These are phyloP conservation scores for Scutellaria minor DNA, from an alignment of 257 asterid genomes.

Conservation along the genomic window DNA sequence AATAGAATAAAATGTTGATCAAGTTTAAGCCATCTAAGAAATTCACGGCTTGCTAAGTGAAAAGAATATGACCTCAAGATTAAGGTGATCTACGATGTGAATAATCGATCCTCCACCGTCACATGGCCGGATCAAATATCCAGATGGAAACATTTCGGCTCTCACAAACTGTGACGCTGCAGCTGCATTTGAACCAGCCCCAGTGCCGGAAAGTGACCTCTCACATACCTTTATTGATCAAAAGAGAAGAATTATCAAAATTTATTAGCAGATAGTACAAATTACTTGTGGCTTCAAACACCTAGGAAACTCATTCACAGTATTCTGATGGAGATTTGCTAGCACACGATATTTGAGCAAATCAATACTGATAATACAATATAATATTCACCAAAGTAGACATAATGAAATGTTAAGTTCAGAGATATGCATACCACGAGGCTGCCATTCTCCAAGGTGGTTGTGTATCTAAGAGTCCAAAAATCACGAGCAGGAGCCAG, in stretches of 20 bases:
- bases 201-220: conserved; percentile 92
- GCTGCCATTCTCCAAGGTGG: conserved; percentile 90
- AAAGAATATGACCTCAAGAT: conserved; percentile 65
- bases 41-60: not conserved
- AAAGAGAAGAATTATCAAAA: conserved; percentile 28
- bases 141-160: conserved; percentile 92
- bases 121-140: conserved; percentile 86
- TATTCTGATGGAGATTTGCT: not conserved
- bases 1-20: conserved; percentile 10
- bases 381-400: not conserved
- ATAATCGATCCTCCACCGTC: conserved; percentile 99
- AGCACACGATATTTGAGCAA: not conserved
- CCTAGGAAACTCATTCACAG: not conserved
- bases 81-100: conserved; percentile 92
- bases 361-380: not conserved
- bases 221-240: conserved; percentile 73
- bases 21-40: not conserved
- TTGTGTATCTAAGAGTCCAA: conserved; percentile 97
- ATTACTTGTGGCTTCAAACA: not conserved
- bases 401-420: not conserved
- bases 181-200: conserved; percentile 76
- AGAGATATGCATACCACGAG: conserved; percentile 70
- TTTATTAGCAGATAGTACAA: conserved; percentile 1
- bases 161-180: conserved; percentile 88
- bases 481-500: conserved; percentile 97